Evolutionary conservation across 2,329 filamentous ascomycete species (phyloP).

Genomic region (Cadophora malorum): DNA sequence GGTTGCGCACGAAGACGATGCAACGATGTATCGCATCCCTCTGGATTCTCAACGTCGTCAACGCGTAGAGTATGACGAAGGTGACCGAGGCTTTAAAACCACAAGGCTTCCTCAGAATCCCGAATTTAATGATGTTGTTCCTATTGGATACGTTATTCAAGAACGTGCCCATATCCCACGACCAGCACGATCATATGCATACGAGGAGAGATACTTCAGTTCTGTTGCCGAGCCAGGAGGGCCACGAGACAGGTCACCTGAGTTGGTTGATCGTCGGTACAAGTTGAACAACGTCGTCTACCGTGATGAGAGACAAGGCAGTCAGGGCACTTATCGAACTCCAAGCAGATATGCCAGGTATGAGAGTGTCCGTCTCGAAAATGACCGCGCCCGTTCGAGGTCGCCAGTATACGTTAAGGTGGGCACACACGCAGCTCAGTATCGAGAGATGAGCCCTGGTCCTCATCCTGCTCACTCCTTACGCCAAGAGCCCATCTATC

Average conservation of each 20-base stretch:
- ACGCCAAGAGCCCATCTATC: constrained; percentile 43
- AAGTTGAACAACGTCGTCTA: constrained; percentile 45
- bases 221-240: constrained; percentile 30
- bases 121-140: constrained; percentile 22
- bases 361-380: constrained; percentile 45
- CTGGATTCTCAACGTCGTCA: constrained; percentile 29
- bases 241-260: constrained; percentile 42
- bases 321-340: constrained; percentile 39
- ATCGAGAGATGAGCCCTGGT: constrained; percentile 45
- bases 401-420: constrained; percentile 47
- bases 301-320: constrained; percentile 44
- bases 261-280: constrained; percentile 45
- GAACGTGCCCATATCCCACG: constrained; percentile 33
- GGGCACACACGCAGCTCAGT: constrained; percentile 39
- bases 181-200: constrained; percentile 35
- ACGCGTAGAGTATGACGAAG: constrained; percentile 33
- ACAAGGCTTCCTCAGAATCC: constrained; percentile 27
- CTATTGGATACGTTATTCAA: constrained; percentile 33
- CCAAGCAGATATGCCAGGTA: constrained; percentile 46
- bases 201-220: constrained; percentile 40
- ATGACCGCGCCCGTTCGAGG: constrained; percentile 45
- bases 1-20: constrained; percentile 27
- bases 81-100: constrained; percentile 20
- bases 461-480: constrained; percentile 35
- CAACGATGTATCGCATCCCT: constrained; percentile 28